Base-by-base conservation (phyloP, 2,329 filamentous ascomycete genomes). In the Lomentospora prolificans region DNA sequence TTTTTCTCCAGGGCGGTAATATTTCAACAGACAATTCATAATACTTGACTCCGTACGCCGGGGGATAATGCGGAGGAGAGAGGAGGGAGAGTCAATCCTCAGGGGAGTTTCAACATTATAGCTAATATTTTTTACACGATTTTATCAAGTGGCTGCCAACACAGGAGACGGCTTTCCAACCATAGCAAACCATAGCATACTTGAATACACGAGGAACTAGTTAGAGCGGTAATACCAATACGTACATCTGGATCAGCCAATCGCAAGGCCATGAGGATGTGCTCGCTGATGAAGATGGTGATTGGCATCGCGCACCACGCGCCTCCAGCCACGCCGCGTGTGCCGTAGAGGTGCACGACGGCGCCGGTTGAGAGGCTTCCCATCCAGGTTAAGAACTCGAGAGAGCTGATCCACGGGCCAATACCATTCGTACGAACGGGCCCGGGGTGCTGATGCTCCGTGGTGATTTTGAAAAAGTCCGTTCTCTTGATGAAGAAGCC, bases 401-500 rank as follows among this genome's bases (percentile, higher is more conserved):
- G 73, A 0, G 81, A 83, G 59, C 84, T 77, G 14, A 89, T 75
- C 79, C 85, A 90, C 0, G 87, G 86, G 0, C 87, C 87, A 59
- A 90, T 89, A 3, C 83, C 85, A 63, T 89, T 87, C 1, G 84
- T 78, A 4, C 87, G 82, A 60, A 79, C 78, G 0, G 87, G 87
- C 0, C 77, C 80, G 0, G 87, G 87, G 1, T 87, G 80, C 59
- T 85, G 84, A 72, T 86, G 86, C 64, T 90, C 85, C 24, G 84
- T 74, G 59, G 84, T 87, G 56, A 90, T 86, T 64, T 90, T 90
- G 69, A 87, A 79, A 50, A 88, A 87, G 63, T 90, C 87, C 2
- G 86, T 85, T 8, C 87, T 86, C 68, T 90, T 90, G 65, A 88
- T 69, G 12, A 90, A 72, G 66, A 90, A 90, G 0, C 84, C 86